Evolutionary conservation across 192 early-diverging fungal species (phyloP).

Genomic region (Coemansia sp.): DNA sequence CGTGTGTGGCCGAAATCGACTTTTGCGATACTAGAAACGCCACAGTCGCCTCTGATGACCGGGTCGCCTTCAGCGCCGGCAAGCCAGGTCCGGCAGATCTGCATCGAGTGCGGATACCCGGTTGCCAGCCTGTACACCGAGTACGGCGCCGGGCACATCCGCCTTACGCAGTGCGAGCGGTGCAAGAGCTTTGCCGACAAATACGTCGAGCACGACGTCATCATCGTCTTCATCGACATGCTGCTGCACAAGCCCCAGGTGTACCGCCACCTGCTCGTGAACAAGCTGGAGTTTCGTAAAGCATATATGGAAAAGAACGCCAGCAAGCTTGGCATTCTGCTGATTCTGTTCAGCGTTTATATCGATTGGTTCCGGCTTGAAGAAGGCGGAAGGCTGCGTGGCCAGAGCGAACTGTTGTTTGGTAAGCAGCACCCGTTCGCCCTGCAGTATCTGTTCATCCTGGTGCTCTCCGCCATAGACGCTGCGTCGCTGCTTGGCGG

Average conservation of each 20-base stretch:
- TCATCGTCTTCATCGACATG: conserved; percentile 91
- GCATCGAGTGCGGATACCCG: conserved; percentile 73
- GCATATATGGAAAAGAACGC: conserved; percentile 59
- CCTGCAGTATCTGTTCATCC: conserved; percentile 73
- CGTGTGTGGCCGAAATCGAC: too few relatives aligned
- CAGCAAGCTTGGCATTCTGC: conserved; percentile 70
- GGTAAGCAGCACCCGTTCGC: conserved; percentile 61
- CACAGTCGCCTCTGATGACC: conserved; percentile 45
- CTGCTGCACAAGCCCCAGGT: conserved; percentile 80
- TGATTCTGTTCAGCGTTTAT: conserved; percentile 89
- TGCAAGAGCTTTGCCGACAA: conserved; percentile 86
- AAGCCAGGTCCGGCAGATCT: conserved; percentile 38
- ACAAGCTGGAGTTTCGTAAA: conserved; percentile 62
- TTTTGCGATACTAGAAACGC: too few relatives aligned
- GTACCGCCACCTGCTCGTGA: conserved; percentile 83
- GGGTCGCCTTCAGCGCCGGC: conserved; percentile 20
- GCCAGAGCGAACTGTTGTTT: conserved; percentile 56
- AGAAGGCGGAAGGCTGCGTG: conserved; percentile 55
- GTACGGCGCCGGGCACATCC: conserved; percentile 79
- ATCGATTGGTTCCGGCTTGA: conserved; percentile 92
- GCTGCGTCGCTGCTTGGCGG: conserved; percentile 43
- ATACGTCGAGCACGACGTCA: conserved; percentile 87
- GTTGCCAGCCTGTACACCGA: conserved; percentile 73
- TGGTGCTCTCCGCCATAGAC: conserved; percentile 60
- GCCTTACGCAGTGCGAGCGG: conserved; percentile 72